Conservation (phyloP, 2,329 filamentous ascomycete genomes). For the Claviceps sp. region DNA sequence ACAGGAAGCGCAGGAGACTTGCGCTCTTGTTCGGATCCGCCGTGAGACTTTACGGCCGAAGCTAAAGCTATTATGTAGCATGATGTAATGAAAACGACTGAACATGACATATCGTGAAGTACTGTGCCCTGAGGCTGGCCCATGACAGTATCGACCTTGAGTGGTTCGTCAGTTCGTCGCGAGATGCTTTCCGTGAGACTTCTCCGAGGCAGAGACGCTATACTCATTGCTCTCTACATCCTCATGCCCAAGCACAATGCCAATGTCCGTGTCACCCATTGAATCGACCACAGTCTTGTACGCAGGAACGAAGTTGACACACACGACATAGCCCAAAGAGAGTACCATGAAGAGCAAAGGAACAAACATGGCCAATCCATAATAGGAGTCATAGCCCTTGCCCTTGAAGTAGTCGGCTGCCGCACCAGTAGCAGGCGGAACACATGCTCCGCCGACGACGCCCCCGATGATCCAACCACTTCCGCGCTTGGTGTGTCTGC, state of each 20-base stretch:
- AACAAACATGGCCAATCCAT: constrained; percentile 51
- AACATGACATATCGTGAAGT: no score
- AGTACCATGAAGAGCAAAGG: constrained; percentile 46
- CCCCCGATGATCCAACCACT: constrained; percentile 56
- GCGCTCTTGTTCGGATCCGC: no score
- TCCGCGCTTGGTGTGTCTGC: constrained; percentile 64
- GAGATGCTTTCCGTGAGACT: not conserved
- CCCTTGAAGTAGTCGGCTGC: constrained; percentile 44
- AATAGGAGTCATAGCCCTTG: constrained; percentile 20
- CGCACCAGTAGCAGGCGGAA: constrained; percentile 57
- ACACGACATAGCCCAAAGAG: constrained; percentile 41
- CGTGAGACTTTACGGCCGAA: no score
- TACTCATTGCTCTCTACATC: not conserved
- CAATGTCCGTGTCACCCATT: constrained; percentile 32
- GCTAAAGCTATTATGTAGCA: no score
- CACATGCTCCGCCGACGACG: constrained; percentile 58
- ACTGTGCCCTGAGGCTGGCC: no score
- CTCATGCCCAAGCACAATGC: constrained; percentile 9
- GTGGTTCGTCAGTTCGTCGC: not conserved
- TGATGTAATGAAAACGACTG: no score
- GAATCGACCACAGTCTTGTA: constrained; percentile 52
- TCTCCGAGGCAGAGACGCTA: not conserved
- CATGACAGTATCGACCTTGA: not conserved
- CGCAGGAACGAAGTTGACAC: constrained; percentile 52
- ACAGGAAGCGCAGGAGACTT: no score